Base-by-base conservation (phyloP, 306 rosid species). In the Oemleria cerasiformis region DNA sequence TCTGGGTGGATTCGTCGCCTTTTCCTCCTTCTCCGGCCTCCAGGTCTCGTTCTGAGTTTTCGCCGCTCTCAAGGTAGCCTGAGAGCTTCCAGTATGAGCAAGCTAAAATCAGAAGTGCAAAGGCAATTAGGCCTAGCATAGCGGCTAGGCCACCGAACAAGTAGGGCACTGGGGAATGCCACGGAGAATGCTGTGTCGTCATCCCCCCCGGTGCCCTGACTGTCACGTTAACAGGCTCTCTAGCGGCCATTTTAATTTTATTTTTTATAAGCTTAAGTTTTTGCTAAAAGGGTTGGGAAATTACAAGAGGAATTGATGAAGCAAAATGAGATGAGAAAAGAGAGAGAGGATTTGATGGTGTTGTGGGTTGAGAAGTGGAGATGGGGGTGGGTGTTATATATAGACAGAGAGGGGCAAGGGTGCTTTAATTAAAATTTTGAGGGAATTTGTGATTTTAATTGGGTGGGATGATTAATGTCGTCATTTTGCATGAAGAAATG, bases 11-110 rank as follows among this genome's bases (percentile, higher is more conserved):
- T 4, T 86, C 83, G 10, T 82, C 83, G 1, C 70, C 41, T 34
- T 7, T 23, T 13, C 67, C 82, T 7, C 63, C 77, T 39, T 74
- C 85, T 0, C 87, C 96, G 0, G 92, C 78, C 68, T 95, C 99
- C 4, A 88, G 76, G 86, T 92, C 96, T 11, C 76, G 56, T 15
- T 81, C 81, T 0, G 71, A 58, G 67, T 15, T 53, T 19, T 75
- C 84, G 67, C 75, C 73, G 13, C 75, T 73, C 11, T 89, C 96
- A 0, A 87, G 88, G 83, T 83, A 84, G 3, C 97, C 96, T 0
- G 99, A 91, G n/a, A 95, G 96, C 67, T 84, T 95, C 99, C 99
- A 92, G 56, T 95, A 95, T 48, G 99, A 95, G 41, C 99, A 95
- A 8, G 99, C 97, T 3, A 95, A 89, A 63, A 95, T 92, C 60